Base-by-base conservation (phyloP, 495 filamentous ascomycete genomes). In the Penicillium simplicissimum region DNA sequence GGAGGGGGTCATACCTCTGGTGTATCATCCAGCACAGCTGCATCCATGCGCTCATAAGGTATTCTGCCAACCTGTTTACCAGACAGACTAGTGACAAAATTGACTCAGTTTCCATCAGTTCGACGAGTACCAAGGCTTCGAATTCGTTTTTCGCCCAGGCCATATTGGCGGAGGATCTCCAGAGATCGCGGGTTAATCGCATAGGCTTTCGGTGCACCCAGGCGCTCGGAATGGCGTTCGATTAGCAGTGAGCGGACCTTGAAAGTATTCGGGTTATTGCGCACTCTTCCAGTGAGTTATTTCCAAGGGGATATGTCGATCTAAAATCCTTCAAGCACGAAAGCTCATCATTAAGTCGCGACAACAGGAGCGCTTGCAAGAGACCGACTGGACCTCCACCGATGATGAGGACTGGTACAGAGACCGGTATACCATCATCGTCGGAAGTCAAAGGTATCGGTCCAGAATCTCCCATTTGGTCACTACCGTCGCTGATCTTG, bases 341-440 rank as follows among this genome's bases (percentile, higher is more conserved):
- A 25, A 23, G 10, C 38, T 19, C 66, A 69, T 67, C 67, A 57
- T 61, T 57, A 6, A 70, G 49, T 49, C 60, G 62, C 19, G 67
- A 67, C 13, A 75, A 58, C 52, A 75, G 62, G 33, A 70, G 66
- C 1, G 71, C 71, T 10, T 69, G 65, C 9, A 72, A 47, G 2
- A 76, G 52, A 0, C 75, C 74, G 11, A 62, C 62, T 15, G 75
- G 72, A 14, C 74, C 74, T 31, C 69, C 74, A 33, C 75, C 74
- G 10, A 78, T 61, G 54, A 78, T 76, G 9, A 76, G 64, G n/a
- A 78, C 61, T 8, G 73, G 74, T 28, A 65, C 51, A 10, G 34
- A 42, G 11, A n/a, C 31, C 2, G 49, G 31, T 0, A 52, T 52
- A 19, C 9, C 31, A 19, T 31, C 48, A 2, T 51, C 23, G 0